Evolutionary conservation across 2,329 filamentous ascomycete genomes (phyloP), one percentile per base, ranked within the genome.

Genomic region (Scytalidium lignicola): DNA sequence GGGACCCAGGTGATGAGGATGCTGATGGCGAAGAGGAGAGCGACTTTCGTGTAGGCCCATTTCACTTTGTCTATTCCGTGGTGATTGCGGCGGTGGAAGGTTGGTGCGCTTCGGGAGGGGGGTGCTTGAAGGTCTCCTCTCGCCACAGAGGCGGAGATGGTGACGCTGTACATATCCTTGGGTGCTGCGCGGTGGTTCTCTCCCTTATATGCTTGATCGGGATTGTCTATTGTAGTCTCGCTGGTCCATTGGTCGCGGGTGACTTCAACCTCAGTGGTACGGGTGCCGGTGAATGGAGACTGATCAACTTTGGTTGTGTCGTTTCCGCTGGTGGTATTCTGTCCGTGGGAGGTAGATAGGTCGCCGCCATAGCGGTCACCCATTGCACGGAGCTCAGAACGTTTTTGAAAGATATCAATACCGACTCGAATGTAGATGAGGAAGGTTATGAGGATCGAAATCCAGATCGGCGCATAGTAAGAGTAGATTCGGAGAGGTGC

Each of bases 1-100:
- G 80, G 89, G 47, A 91, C 80, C 85, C 85, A 88, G 2, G 85
- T 87, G 26, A 88, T 77, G 29, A 87, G 71, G 39, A 88, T 74
- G 0, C 83, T 84, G 1, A 82, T 75, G 63, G 87, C 87, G 72
- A 88, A 88, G 3, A 88, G 73, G 40, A 88, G 71, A 0, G 85
- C 78, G 46, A 82, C 84, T 58, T 85, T 85, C 45, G 83, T 79
- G 62, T 88, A 88, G 1, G 78, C 77, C 80, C 80, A 85, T 1
- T 82, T 80, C 3, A 83, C 82, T 42, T 76, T 84, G 62, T 78
- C 83, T 19, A 80, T 54, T 3, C 28, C 17, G 7, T 19, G 40
- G n/a, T 21, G 17, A 6, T n/a, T 26, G 18, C 17, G 48, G 15
- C 20, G 41, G 49, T 5, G 40, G 42, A 5, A 43, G 18, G 10